Evolutionary conservation across 2,329 filamentous ascomycete species (phyloP).

Genomic region (Cadophora luteo-olivacea): DNA sequence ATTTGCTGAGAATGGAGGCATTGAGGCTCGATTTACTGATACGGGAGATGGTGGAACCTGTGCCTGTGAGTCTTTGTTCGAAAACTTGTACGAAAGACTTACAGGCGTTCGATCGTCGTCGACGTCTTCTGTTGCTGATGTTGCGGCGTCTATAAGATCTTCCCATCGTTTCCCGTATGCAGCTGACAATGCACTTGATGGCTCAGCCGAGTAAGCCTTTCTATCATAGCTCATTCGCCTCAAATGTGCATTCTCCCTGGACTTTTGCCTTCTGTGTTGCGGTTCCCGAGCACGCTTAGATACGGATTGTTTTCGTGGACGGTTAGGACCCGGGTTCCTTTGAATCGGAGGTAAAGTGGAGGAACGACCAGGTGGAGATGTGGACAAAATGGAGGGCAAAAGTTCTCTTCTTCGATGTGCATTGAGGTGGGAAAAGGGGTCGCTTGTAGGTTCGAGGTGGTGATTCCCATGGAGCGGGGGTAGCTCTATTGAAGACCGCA

Average conservation of each 20-base stretch:
- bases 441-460: constrained; percentile 63
- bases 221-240: constrained; percentile 72
- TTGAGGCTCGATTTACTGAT: constrained; percentile 65
- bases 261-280: constrained; percentile 83
- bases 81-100: constrained; percentile 48
- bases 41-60: constrained; percentile 71
- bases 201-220: constrained; percentile 88
- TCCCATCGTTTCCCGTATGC: constrained; percentile 90
- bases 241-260: constrained; percentile 71
- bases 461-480: constrained; percentile 66
- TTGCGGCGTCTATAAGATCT: constrained; percentile 92
- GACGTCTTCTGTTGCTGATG: constrained; percentile 88
- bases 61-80: constrained; percentile 1
- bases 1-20: constrained; percentile 64
- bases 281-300: constrained; percentile 77
- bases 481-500: constrained; percentile 71
- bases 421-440: constrained; percentile 71
- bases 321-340: constrained; percentile 70
- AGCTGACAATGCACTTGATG: constrained; percentile 59
- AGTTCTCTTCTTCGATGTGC: constrained; percentile 72
- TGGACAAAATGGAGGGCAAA: constrained; percentile 80
- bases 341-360: constrained; percentile 88
- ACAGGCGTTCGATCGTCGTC: constrained; percentile 92
- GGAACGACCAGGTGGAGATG: constrained; percentile 85
- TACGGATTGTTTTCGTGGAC: constrained; percentile 86